Conservation (phyloP, 441 rosid genomes). For the Gossypium trilobum region DNA sequence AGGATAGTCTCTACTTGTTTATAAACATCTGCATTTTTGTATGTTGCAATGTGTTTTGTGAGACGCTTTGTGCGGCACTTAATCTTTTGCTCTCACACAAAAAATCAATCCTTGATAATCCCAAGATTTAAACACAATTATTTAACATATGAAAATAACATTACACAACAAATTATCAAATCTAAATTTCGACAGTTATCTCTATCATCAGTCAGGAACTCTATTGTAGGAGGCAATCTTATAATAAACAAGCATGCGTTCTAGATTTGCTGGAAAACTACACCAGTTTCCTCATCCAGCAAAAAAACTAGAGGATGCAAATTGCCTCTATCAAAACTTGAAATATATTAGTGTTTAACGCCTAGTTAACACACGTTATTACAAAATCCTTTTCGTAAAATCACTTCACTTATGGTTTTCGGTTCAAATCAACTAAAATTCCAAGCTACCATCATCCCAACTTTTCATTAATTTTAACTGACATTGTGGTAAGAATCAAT, state of each 20-base stretch:
- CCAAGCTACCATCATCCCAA: not conserved
- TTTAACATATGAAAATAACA: not conserved
- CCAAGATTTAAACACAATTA: not conserved
- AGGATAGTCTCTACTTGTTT: not conserved
- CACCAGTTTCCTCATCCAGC: not conserved
- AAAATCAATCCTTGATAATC: not conserved
- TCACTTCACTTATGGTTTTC: conserved; percentile 1
- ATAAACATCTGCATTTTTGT: not conserved
- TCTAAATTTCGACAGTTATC: not conserved
- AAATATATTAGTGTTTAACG: not conserved
- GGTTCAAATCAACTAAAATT: conserved; percentile 6
- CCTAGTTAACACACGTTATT: conserved; percentile 16
- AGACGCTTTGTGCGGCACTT: not conserved
- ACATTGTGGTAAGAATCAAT: conserved; percentile 64
- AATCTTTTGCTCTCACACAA: not conserved
- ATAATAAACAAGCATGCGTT: not conserved
- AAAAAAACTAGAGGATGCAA: not conserved
- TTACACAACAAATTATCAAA: not conserved
- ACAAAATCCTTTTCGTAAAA: conserved; percentile 3
- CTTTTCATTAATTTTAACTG: conserved; percentile 30
- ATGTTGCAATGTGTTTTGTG: not conserved
- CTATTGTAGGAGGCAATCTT: not conserved
- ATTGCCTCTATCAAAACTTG: not conserved
- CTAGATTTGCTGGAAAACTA: not conserved
- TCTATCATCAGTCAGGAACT: not conserved